phyloP scores from a whole-genome alignment of 164 flowering plant species.

The Brasenia schreberi region DNA sequence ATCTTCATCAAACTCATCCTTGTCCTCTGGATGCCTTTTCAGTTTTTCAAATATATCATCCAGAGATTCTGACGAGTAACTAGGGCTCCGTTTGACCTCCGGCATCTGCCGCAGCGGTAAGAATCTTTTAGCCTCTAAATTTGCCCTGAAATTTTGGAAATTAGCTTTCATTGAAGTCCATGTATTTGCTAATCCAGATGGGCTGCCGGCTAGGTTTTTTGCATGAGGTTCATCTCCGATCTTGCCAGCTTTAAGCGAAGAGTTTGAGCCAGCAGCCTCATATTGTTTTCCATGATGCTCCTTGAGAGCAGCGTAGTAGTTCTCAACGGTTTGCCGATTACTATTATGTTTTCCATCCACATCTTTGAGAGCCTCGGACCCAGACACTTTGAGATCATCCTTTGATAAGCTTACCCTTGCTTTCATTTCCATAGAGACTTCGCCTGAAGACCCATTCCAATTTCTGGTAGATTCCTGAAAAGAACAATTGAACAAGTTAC shows the following conservation, averaged over 20 bases:
- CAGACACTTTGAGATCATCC: constrained; percentile 16
- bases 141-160: constrained; percentile 66
- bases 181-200: constrained; percentile 46
- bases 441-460: constrained; percentile 28
- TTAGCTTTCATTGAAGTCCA: constrained; percentile 83
- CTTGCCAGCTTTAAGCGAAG: constrained; percentile 40
- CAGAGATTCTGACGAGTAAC: constrained; percentile 62
- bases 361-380: constrained; percentile 25
- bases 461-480: constrained; percentile 1
- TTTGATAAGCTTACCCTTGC: constrained; percentile 9
- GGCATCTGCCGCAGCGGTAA: constrained; percentile 49
- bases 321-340: constrained; percentile 63
- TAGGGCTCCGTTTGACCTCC: constrained; percentile 27
- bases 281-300: constrained; percentile 42
- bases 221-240: constrained; percentile 12
- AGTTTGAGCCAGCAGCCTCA: constrained; percentile 43
- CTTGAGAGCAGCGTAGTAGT: constrained; percentile 58
- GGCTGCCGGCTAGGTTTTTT: constrained; percentile 9
- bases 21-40: constrained; percentile 38
- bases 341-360: constrained; percentile 28
- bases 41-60: constrained; percentile 91
- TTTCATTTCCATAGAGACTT: constrained; percentile 42
- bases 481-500: not conserved
- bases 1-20: constrained; percentile 22
- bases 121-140: constrained; percentile 62